phyloP scores from a whole-genome alignment of 1,139 yeast genomes.

The Yamadazyma pseudoaaseri region DNA sequence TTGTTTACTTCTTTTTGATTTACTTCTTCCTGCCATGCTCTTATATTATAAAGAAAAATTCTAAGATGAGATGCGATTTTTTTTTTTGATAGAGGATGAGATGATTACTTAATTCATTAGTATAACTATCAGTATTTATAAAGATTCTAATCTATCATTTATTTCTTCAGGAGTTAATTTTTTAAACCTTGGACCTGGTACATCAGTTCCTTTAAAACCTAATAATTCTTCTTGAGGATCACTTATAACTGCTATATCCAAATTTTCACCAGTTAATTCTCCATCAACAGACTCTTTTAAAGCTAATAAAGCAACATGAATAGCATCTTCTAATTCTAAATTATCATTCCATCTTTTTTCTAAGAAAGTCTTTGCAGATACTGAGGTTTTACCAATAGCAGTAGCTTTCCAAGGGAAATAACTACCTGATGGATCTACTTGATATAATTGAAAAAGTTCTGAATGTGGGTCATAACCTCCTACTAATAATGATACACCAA shows the following conservation, averaged over 20 bases:
- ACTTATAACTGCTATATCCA: constrained; percentile 88
- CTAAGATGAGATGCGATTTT: constrained; percentile 16
- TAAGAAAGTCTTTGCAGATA: constrained; percentile 91
- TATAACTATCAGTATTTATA: constrained; percentile 35
- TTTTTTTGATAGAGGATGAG: not conserved
- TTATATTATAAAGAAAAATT: not conserved
- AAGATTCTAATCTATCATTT: constrained; percentile 90
- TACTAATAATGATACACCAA: constrained; percentile 89
- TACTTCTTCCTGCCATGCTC: constrained; percentile 22
- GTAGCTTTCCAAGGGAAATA: constrained; percentile 99
- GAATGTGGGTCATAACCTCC: constrained; percentile 91
- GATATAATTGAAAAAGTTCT: constrained; percentile 78
- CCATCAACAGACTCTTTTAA: constrained; percentile 97
- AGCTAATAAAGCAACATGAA: constrained; percentile 91
- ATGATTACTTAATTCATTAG: not conserved
- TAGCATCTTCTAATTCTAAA: constrained; percentile 95
- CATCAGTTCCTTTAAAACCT: constrained; percentile 84
- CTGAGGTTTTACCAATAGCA: constrained; percentile 94
- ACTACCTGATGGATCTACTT: constrained; percentile 97
- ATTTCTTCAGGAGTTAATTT: constrained; percentile 86
- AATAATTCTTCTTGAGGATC: constrained; percentile 77
- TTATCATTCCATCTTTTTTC: constrained; percentile 99
- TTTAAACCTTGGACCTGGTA: constrained; percentile 83
- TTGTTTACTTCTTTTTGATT: constrained; percentile 30
- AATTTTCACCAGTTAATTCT: constrained; percentile 94